Conservation (phyloP, 2,329 filamentous ascomycete species). For the Xylaria sp. region DNA sequence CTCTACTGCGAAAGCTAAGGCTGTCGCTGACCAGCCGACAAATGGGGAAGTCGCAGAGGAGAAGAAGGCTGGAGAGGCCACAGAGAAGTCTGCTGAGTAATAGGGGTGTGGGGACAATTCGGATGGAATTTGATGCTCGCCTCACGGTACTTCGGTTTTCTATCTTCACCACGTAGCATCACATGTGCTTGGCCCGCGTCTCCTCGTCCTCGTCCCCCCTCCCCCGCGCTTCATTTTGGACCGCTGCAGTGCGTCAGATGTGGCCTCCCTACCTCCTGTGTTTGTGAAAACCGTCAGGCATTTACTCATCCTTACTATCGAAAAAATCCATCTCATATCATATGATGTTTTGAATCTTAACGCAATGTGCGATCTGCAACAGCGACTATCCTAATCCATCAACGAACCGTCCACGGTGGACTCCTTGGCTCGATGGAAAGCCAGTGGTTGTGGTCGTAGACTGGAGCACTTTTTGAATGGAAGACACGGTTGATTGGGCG, state of each 20-base stretch:
- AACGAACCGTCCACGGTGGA: not conserved
- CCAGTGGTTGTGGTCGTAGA: conserved; percentile 12
- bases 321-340: conserved; percentile 10
- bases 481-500: conserved; percentile 2
- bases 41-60: conserved; percentile 51
- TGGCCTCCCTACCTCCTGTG: conserved; percentile 6
- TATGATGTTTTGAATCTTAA: conserved; percentile 11
- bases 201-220: not conserved
- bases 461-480: not conserved
- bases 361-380: conserved; percentile 9
- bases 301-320: conserved; percentile 10
- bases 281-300: conserved; percentile 5
- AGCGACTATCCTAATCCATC: not conserved
- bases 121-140: conserved; percentile 31
- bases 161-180: conserved; percentile 27
- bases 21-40: conserved; percentile 40
- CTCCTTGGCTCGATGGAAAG: not conserved
- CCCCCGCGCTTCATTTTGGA: conserved; percentile 21
- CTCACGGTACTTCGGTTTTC: conserved; percentile 16
- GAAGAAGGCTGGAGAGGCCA: conserved; percentile 58
- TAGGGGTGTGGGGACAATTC: conserved; percentile 6
- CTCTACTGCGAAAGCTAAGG: conserved; percentile 43
- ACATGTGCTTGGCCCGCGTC: conserved; percentile 22
- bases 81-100: conserved; percentile 38
- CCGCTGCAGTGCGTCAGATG: conserved; percentile 21